A percentile compares a stretch with the other conserved stretches of the same genome.
phyloP scores from a whole-genome alignment of 2,329 filamentous ascomycete genomes.

The Berkeleyomyces basicola region DNA sequence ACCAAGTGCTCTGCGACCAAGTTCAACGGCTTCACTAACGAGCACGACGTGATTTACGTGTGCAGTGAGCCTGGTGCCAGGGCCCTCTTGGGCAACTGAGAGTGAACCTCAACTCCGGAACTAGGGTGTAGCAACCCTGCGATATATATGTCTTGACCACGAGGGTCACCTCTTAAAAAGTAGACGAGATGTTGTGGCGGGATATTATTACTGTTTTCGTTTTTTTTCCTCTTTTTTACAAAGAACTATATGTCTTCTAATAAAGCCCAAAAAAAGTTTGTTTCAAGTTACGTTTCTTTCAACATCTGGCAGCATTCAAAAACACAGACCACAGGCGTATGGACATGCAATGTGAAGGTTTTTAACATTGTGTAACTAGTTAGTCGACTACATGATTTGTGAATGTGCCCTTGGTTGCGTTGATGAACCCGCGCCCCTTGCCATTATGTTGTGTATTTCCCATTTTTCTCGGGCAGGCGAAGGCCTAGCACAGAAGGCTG shows the following conservation, averaged over 20 bases:
- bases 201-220: constrained; percentile 1
- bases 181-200: neutral
- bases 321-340: too few species aligned
- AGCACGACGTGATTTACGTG: constrained; percentile 85
- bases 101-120: neutral
- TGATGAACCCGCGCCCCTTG: neutral
- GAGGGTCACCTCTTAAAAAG: neutral
- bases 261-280: constrained; percentile 6
- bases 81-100: constrained; percentile 32
- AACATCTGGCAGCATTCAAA: too few species aligned
- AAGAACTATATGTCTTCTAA: neutral
- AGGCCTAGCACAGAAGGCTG: neutral
- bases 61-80: constrained; percentile 80
- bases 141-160: too few species aligned
- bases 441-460: neutral
- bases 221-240: constrained; percentile 5
- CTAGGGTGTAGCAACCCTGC: neutral
- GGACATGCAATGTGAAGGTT: too few species aligned
- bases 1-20: constrained; percentile 94
- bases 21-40: constrained; percentile 93
- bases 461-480: neutral
- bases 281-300: neutral
- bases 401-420: neutral
- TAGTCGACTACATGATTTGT: too few species aligned
- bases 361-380: too few species aligned